Evolutionary conservation across 2,329 filamentous ascomycete species (phyloP).

Genomic region (Diplodia sapinea): DNA sequence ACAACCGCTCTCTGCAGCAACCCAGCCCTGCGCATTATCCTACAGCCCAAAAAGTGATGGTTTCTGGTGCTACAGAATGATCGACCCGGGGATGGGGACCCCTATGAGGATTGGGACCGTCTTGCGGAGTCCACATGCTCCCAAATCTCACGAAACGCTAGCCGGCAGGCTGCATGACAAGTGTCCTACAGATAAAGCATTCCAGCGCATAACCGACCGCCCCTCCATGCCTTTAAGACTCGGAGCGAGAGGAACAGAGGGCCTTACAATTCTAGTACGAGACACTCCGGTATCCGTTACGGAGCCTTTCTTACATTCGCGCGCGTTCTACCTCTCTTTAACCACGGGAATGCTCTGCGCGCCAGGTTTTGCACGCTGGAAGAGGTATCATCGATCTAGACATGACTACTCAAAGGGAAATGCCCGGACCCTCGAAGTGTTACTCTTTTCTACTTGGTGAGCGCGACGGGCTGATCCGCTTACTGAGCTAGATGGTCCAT

Average conservation of each 20-base stretch:
- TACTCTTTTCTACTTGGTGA: no score
- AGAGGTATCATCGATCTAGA: no score
- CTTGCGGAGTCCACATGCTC: conserved; percentile 2
- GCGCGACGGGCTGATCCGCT: no score
- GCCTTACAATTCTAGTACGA: background rate
- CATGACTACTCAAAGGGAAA: no score
- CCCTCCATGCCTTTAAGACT: background rate
- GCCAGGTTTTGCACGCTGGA: no score
- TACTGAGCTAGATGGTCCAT: no score
- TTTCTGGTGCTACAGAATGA: conserved; percentile 20
- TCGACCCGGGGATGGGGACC: conserved; percentile 5
- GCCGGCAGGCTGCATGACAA: conserved; percentile 18
- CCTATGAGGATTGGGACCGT: conserved; percentile 5
- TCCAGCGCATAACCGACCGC: background rate
- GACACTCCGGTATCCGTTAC: background rate
- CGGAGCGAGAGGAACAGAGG: background rate
- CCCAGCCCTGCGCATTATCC: background rate
- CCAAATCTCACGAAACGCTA: conserved; percentile 23
- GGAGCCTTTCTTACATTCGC: background rate
- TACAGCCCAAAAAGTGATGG: conserved; percentile 20
- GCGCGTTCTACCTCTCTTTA: background rate
- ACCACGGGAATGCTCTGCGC: no score
- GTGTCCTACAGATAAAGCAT: conserved; percentile 1
- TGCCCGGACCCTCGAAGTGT: no score
- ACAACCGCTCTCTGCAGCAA: conserved; percentile 9